A percentile compares a stretch with the other conserved stretches of the same genome.
phyloP scores from a whole-genome alignment of 1,139 yeast genomes.

The Debaryomyces sp. region DNA sequence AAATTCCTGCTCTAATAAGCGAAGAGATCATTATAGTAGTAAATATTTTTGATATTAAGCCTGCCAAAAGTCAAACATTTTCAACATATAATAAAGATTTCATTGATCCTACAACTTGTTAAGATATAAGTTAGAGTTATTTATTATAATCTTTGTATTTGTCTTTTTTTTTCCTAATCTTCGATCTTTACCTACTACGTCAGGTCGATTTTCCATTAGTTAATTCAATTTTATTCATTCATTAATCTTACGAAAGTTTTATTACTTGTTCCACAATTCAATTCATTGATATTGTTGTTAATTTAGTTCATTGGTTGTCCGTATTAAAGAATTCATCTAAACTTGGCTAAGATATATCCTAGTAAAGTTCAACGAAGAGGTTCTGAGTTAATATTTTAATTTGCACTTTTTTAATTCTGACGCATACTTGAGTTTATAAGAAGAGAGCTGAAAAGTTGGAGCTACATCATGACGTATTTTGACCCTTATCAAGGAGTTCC shows the following conservation, averaged over 20 bases:
- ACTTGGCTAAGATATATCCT: neutral
- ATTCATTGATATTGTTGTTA: neutral
- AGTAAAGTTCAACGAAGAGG: neutral
- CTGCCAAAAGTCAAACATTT: neutral
- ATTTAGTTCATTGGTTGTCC: neutral
- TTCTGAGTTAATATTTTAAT: neutral
- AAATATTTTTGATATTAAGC: neutral
- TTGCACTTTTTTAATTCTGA: neutral
- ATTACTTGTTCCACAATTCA: neutral
- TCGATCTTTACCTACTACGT: neutral
- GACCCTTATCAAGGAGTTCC: constrained; percentile 48
- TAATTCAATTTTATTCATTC: neutral
- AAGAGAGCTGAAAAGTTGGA: neutral
- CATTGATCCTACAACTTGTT: neutral
- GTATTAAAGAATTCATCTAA: neutral
- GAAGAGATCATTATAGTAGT: constrained; percentile 10
- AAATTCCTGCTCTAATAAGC: constrained; percentile 5
- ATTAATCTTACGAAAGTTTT: neutral
- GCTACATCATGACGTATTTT: constrained; percentile 42
- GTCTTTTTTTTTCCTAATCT: neutral
- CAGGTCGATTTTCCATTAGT: neutral
- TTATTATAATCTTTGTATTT: neutral
- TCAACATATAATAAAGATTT: constrained; percentile 1
- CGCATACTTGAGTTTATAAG: neutral
- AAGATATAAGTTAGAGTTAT: neutral